These are phyloP conservation scores for Pythium rhizo-oryzae DNA, from an alignment of 352 stramenopile genomes.

Conservation along the genomic window DNA sequence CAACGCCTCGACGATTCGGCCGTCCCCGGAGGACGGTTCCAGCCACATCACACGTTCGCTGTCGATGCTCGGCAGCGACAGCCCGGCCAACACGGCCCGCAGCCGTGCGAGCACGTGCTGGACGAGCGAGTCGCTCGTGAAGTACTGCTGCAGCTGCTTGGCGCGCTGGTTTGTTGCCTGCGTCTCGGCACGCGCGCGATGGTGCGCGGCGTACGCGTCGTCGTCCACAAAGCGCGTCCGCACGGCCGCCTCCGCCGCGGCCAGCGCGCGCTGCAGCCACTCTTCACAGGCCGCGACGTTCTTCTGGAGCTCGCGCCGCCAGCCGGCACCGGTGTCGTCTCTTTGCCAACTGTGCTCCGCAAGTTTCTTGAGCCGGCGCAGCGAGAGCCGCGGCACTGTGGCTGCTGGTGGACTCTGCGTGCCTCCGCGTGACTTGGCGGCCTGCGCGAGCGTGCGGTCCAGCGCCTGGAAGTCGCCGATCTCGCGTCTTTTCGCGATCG, in stretches of 20 bases:
- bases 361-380: slow-evolving; percentile 58
- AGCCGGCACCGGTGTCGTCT: slow-evolving; percentile 43
- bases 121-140: slow-evolving; percentile 54
- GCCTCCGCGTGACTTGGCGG: neutral
- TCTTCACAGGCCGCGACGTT: slow-evolving; percentile 51
- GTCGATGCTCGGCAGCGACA: neutral
- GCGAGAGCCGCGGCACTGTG: slow-evolving; percentile 44
- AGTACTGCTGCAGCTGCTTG: slow-evolving; percentile 73
- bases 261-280: slow-evolving; percentile 56
- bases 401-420: neutral
- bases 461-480: slow-evolving; percentile 31
- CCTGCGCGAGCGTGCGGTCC: slow-evolving; percentile 20
- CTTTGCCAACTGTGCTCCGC: slow-evolving; percentile 53
- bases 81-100: slow-evolving; percentile 16
- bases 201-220: slow-evolving; percentile 41
- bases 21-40: slow-evolving; percentile 77
- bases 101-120: slow-evolving; percentile 40
- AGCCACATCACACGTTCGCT: slow-evolving; percentile 48
- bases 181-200: slow-evolving; percentile 22
- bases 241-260: slow-evolving; percentile 27
- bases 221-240: slow-evolving; percentile 54
- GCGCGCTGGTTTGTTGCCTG: slow-evolving; percentile 41
- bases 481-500: slow-evolving; percentile 12
- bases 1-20: slow-evolving; percentile 50
- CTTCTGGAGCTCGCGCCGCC: slow-evolving; percentile 67